Conservation (phyloP, 345 rosid species). For the Melaleuca quinquenervia region DNA sequence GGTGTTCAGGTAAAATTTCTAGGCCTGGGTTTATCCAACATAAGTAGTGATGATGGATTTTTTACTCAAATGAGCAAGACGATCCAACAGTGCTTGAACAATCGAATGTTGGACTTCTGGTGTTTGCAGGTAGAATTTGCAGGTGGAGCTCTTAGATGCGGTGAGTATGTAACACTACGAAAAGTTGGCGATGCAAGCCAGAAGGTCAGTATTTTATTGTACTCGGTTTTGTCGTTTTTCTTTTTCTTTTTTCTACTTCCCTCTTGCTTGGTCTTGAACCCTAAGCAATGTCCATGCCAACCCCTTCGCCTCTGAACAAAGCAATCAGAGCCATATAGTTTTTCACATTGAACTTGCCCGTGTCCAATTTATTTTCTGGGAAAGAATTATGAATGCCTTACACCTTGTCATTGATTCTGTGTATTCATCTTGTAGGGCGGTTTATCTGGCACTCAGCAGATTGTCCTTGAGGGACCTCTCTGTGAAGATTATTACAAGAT, state of each 20-base stretch:
- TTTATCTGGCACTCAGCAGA: conserved; percentile 74
- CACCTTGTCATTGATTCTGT: neutral
- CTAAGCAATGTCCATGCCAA: neutral
- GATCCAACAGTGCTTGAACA: neutral
- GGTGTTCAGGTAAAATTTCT: conserved; percentile 63
- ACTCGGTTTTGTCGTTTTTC: neutral
- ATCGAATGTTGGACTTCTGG: neutral
- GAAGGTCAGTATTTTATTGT: conserved; percentile 34
- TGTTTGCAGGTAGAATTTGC: conserved; percentile 74
- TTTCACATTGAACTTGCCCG: neutral
- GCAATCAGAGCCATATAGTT: neutral
- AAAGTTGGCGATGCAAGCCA: conserved; percentile 69
- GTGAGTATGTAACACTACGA: conserved; percentile 79
- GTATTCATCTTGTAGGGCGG: conserved; percentile 38
- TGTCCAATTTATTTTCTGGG: neutral
- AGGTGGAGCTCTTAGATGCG: conserved; percentile 87
- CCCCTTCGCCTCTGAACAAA: neutral
- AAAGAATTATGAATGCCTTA: neutral
- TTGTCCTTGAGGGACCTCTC: conserved; percentile 85
- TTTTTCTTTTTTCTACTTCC: neutral
- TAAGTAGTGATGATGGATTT: neutral
- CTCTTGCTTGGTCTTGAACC: neutral
- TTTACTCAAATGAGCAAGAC: neutral
- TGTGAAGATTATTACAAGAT: conserved; percentile 92
- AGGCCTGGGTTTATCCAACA: neutral